These are phyloP conservation scores for Coccinonectria pachysandricola DNA, from an alignment of 2,329 filamentous ascomycete species.

Conservation along the genomic window DNA sequence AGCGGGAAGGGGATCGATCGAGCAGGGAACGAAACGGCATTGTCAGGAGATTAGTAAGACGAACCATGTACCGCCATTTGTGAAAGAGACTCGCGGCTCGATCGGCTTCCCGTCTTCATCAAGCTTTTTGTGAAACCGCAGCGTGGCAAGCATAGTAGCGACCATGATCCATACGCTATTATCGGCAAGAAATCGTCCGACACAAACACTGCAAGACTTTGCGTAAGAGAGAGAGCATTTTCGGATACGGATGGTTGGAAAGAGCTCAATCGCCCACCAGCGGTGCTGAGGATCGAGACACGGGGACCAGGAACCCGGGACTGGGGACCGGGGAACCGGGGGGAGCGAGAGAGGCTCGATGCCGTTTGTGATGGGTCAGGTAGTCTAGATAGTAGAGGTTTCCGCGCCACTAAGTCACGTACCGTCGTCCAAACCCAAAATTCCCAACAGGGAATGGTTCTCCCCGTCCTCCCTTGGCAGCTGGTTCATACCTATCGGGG, in stretches of 20 bases:
- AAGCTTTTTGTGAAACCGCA: constrained; percentile 18
- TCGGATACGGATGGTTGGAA: no score
- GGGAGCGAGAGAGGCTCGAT: no score
- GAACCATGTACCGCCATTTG: constrained; percentile 24
- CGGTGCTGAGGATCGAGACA: no score
- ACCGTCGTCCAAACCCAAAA: constrained; percentile 25
- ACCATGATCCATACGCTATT: constrained; percentile 28
- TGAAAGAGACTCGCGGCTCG: constrained; percentile 19
- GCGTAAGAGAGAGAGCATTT: background rate
- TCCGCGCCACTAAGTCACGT: constrained; percentile 6
- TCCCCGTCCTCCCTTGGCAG: constrained; percentile 20
- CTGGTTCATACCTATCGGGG: constrained; percentile 32
- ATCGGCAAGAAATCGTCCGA: constrained; percentile 24
- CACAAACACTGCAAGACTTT: constrained; percentile 16
- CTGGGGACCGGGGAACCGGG: no score
- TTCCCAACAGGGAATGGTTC: constrained; percentile 32
- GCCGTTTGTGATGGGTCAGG: no score
- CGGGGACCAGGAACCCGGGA: no score
- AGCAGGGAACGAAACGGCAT: constrained; percentile 1
- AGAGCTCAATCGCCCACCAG: no score
- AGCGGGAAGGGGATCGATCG: constrained; percentile 2
- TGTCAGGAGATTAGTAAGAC: constrained; percentile 7
- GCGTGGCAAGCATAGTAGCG: constrained; percentile 22
- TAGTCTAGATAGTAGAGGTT: no score
- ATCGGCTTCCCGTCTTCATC: constrained; percentile 15